Evolutionary conservation across 257 asterid species (phyloP), one percentile per base, ranked within the genome.

Genomic region (Plantago elongata): DNA sequence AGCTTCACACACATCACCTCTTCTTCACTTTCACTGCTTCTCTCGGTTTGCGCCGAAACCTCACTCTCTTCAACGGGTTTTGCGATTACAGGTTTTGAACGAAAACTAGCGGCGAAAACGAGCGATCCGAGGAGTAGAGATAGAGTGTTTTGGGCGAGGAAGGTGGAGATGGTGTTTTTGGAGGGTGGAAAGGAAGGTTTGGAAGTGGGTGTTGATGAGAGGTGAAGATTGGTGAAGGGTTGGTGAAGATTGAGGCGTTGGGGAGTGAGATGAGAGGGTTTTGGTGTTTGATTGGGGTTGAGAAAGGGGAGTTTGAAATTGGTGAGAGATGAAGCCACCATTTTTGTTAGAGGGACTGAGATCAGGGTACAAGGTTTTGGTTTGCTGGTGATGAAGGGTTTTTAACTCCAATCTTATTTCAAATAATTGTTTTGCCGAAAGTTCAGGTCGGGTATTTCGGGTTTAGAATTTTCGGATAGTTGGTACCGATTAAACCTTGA

Each of bases 121-220:
- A 88, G 79, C 5, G 90, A 84, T 43, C 98, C 95, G 62, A 92
- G 13, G 9, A 84, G 71, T 55, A 88, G 49, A 66, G 85, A 52
- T n/a, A 77, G 83, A 16, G 78, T 45, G 50, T 71, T 91, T 63
- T 77, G 71, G 3, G 68, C 70, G 47, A 77, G 38, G 70, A 63
- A 46, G 38, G 64, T 72, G 38, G 81, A 51, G 63, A 57, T 59
- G 9, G 30, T 69, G 38, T 78, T 63, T 66, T 59, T 76, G 69
- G 80, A 55, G 45, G 77, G 62, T 40, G 81, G 61, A 11, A 46
- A 61, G 18, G 78, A 15, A 60, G 51, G 18, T 27, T 42, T 51
- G 43, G 79, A 43, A 9, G 42, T 62, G 73, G 84, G 73, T 52
- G 56, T 54, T 56, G 71, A 67, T 27, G 75, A 54, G 69, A 43